Evolutionary conservation across 2,329 filamentous ascomycete species (phyloP), one percentile per base, ranked within the genome.

Genomic region (Verticillium klebahnii): DNA sequence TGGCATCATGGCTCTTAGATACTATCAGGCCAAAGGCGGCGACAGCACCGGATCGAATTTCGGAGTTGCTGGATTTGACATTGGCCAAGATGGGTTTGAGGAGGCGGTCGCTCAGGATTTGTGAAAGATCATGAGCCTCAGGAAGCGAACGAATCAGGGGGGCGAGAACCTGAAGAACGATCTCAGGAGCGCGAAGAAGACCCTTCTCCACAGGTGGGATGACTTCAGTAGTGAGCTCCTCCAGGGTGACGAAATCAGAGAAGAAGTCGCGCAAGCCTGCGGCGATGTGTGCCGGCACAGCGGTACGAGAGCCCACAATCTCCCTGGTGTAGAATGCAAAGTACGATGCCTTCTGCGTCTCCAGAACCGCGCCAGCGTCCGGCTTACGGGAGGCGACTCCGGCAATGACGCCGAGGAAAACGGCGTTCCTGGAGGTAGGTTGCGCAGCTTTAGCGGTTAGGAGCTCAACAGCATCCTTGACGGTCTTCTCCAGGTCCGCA

Each of bases 1-100:
- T 73, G 6, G 81, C 75, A 65, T 91, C 84, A 57, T 77, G 72
- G 67, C 86, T 90, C 67, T 84, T 83, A 52, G 78, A 74, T 34
- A 91, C 84, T n/a, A 93, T 80, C 11, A 85, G 83, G 66, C 84
- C 82, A 73, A 98, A 97, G 8, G 90, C 90, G 45, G 83, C 81
- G 25, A 93, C 77, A 9, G 91, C 90, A 29, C 92, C 93, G 64
- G 85, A 85, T 61, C 94, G 88, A 64, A 97, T 92, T 2, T 77
- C 76, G 15, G 85, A 79, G 73, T 97, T 98, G 70, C 90, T 93
- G 1, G 95, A 98, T 75, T 96, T 97, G 74, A 93, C 82, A 71
- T 93, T 97, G 50, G 92, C 88, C n/a, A 98, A 77, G 14, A 99
- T 79, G 6, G 93, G 92, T 74, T 97, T 98, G 40, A 96, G 75